Evolutionary conservation across 2,329 filamentous ascomycete genomes (phyloP), one percentile per base, ranked within the genome.

Genomic region (Coniella vitis): DNA sequence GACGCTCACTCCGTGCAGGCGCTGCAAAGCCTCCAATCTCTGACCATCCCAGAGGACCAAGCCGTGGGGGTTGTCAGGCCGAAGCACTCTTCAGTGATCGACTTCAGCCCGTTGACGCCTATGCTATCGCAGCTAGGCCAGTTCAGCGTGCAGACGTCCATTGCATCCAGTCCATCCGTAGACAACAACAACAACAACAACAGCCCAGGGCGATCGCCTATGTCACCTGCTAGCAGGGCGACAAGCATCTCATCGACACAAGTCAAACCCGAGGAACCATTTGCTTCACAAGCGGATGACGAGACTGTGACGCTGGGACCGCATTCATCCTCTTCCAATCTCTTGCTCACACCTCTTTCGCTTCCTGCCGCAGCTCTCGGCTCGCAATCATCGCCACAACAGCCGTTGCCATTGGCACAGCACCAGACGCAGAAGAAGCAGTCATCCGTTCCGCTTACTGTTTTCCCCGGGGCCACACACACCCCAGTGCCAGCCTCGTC

Each of bases 31-130:
- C 47, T 52, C 9, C 50, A 46, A 20, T 22, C 32, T 16, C 25
- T 43, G 21, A 45, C 40, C 31, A 52, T 52, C 34, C 49, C 49
- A 9, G 49, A 52, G 20, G 17, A 45, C 49, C 40, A 48, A 8
- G 49, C 45, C 20, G 49, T 52, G n/a, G 32, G 22, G 3, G 34
- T 46, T n/a, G 40, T 45, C 43, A 21, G 35, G 7, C 35, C 48
- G 5, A 38, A 38, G 16, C 42, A 45, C 21, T 34, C 45, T 29
- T 51, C 48, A 9, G 45, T 51, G n/a, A 51, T 51, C 3, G 45
- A 51, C 32, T 51, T 51, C 38, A 46, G 45, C 34, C 25, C 48
- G 4, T 20, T 47, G 43, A 47, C 48, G 35, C 48, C 48, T 4
- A 51, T 51, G n/a, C 36, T 51, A 17, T 38, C 48, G 12, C 43